Evolutionary conservation across 257 asterid genomes (phyloP).

Genomic region (Dorcoceras hygrometricum): DNA sequence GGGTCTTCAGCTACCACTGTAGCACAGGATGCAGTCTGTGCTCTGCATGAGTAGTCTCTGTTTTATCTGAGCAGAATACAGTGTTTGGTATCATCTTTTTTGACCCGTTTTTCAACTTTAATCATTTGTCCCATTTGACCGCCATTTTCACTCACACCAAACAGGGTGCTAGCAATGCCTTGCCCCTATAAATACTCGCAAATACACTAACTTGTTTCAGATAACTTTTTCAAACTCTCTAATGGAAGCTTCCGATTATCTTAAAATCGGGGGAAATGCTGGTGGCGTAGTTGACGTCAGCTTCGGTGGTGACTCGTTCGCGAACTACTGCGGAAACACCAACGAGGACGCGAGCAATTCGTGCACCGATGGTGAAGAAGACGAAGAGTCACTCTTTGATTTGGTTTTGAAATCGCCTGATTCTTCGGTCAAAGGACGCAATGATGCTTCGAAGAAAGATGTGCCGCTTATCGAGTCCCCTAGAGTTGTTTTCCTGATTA

Average conservation of each 20-base stretch:
- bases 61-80: conserved; percentile 19
- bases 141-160: conserved; percentile 27
- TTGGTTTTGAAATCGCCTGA: conserved; percentile 52
- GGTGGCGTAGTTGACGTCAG: conserved; percentile 26
- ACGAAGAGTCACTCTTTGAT: conserved; percentile 70
- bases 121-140: conserved; percentile 23
- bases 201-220: neutral
- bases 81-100: conserved; percentile 39
- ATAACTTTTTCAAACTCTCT: neutral
- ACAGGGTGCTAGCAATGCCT: conserved; percentile 28
- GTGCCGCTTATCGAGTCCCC: conserved; percentile 42
- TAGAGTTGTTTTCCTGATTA: conserved; percentile 35
- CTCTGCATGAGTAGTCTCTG: neutral
- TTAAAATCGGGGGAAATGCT: conserved; percentile 53
- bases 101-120: conserved; percentile 27
- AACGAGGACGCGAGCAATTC: conserved; percentile 19
- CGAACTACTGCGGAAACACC: neutral
- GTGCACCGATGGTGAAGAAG: conserved; percentile 37
- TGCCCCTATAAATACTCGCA: conserved; percentile 22
- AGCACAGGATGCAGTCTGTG: neutral
- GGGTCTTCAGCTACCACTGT: neutral
- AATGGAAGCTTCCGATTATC: conserved; percentile 65
- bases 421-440: conserved; percentile 1
- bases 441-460: conserved; percentile 25
- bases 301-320: neutral